Evolutionary conservation across 805 yeast species (phyloP), one percentile per base, ranked within the genome.

Genomic region (Novakomyces olei): DNA sequence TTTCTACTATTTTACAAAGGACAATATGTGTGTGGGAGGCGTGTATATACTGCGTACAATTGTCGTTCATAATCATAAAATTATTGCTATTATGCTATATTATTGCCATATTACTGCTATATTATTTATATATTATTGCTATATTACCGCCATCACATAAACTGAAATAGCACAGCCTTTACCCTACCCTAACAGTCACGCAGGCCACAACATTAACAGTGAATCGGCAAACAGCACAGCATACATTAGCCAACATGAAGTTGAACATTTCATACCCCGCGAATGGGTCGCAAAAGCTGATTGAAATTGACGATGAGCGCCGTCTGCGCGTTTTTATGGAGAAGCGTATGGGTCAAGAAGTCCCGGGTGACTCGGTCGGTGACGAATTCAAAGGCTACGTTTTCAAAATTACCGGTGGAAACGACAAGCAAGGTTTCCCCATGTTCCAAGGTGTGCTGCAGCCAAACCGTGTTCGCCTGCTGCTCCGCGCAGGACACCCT

Each of bases 401-500:
- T 59, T 83, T 88, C 78, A 91, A 76, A 72, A 83, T 88, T 63
- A 66, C 95, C 54, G 98, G 98, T 61, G 98, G 98, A 75, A 88
- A 88, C 77, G 98, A 88, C 71, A 88, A 88, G 70, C 98, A 88
- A 72, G 98, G 98, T 70, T 88, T 88, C 94, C 96, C 98, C 68
- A 88, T 91, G 98, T 88, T 83, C 68, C 98, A 40, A 34, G 98
- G 98, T 76, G 98, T 88, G 48, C 69, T 88, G 73, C 88, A 80
- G 71, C 96, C 98, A 67, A 81, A 91, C 74, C 91, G 98, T 75
- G 96, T 88, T 54, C 81, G 78, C 63, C 73, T 88, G 55, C 72
- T 88, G 60, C 70, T 88, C 59, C 63, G 92, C 51, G 73, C 80
- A 67, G 93, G 85, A 57, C 75, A 68, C 69, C 79, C 95, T 53